Percentiles rank a stretch among this genome's conserved stretches.
Evolutionary conservation across 164 flowering plant species (phyloP).

Genomic region (Sedum album): DNA sequence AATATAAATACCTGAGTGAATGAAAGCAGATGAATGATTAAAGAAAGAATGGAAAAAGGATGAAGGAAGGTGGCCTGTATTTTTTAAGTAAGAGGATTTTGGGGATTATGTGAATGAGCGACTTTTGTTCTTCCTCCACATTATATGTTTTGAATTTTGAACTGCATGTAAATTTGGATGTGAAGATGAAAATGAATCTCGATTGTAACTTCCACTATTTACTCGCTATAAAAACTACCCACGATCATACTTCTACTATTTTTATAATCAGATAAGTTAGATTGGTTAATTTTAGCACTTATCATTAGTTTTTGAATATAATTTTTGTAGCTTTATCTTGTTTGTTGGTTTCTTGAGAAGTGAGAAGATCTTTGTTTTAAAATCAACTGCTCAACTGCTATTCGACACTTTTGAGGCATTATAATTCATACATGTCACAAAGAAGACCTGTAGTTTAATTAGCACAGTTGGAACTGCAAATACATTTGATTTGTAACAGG

Average conservation of each 20-base stretch:
- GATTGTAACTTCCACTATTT: not conserved
- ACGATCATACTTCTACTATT: not conserved
- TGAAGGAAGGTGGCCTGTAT: not conserved
- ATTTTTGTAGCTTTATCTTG: not conserved
- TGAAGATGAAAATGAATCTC: not conserved
- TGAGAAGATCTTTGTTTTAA: too few relatives aligned
- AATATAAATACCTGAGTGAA: not conserved
- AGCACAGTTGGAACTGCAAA: too few relatives aligned
- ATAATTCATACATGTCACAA: too few relatives aligned
- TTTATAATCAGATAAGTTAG: not conserved
- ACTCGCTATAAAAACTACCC: not conserved
- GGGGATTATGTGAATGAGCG: not conserved
- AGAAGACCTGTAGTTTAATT: too few relatives aligned
- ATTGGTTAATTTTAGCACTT: too few relatives aligned
- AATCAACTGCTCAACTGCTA: too few relatives aligned
- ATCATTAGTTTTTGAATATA: too few relatives aligned
- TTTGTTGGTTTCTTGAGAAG: slow-evolving; percentile 7
- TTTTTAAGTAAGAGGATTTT: not conserved
- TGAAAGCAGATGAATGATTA: not conserved
- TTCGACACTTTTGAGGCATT: too few relatives aligned
- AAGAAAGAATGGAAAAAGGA: not conserved
- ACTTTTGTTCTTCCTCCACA: slow-evolving; percentile 1
- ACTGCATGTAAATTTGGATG: not conserved
- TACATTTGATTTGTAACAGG: too few relatives aligned
- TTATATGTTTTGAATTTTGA: not conserved